Evolutionary conservation across 768 basidiomycete genomes (phyloP), one percentile per base, ranked within the genome.

Genomic region (Kwoniella newhampshirensis): DNA sequence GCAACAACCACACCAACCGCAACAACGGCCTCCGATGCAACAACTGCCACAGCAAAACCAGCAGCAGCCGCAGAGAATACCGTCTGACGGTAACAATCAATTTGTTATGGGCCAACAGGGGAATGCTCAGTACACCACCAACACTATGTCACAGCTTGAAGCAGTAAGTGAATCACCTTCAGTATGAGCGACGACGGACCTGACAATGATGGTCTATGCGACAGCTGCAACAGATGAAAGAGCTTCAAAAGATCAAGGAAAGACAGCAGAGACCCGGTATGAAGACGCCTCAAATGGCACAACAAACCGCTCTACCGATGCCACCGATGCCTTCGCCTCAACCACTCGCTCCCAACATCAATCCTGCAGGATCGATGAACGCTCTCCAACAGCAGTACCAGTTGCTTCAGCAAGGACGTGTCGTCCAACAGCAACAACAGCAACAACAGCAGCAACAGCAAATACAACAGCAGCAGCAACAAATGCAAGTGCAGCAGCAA

Each of bases 161-260:
- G 66, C 66, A 1, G 69, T 70, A 30, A 59, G 69, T 57, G 9
- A n/a, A n/a, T n/a, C n/a, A n/a, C 2, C 25, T 15, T 0, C 21
- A 2, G 18, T 28, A n/a, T n/a, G n/a, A n/a, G n/a, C n/a, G n/a
- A n/a, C n/a, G n/a, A n/a, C n/a, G n/a, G 40, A 4, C 11, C n/a
- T 20, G 6, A 4, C 23, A 18, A 20, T 45, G 27, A 41, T 12
- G 59, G 43, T 62, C 43, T 59, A 23, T 26, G 18, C 12, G 9
- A 1, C 57, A 70, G 69, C 51, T 71, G 13, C 66, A 71, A 26
- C 57, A 59, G 41, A 71, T 71, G 69, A 66, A 66, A 41, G 54
- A 65, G 40, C 61, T 64, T 13, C 67, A 58, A 25, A 39, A 59
- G 41, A 71, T 71, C 66, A 66, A 66, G 36, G 51, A 65, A 36